Base-by-base conservation (phyloP, 2,329 filamentous ascomycete species). In the Seiridium cupressi region DNA sequence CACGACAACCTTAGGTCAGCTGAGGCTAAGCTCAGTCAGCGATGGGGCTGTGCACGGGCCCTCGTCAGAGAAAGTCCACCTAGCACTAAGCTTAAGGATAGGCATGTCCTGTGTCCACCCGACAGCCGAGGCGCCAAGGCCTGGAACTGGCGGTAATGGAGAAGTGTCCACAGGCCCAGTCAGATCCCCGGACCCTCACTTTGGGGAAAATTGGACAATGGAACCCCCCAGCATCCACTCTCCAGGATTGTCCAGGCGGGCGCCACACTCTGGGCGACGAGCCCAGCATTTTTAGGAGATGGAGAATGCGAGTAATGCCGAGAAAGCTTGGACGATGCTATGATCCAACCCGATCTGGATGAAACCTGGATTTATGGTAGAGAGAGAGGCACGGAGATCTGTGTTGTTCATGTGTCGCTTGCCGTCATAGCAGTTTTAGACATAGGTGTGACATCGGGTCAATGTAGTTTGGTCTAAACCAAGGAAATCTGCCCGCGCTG, bases 191-290 rank as follows among this genome's bases (percentile, higher is more conserved):
- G 51, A 55, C 51, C 51, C 18, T 32, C 51, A 35, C 31, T 38
- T 44, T 42, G 51, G 51, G 51, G 51, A 44, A 55, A 55, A 42
- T 32, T 13, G 36, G 51, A 32, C 35, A 32, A 32, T 42, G 31
- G 11, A 10, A 31, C 31, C 18, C 51, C 35, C 42, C 18, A 31
- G 51, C 51, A 32, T 18, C 36, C 51, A 44, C 46, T 42, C 51
- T 18, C 51, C 51, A 55, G 11, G 38, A 55, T 42, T 38, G 51
- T 38, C 51, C 51, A 55, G 51, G 9, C 51, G 51, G 51, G 51
- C 51, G 44, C 51, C 31, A 44, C 35, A 32, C 18, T 42, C 26
- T 10, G 36, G 31, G 38, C 36, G 13, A 44, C 8, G 8, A 5
- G 36, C 40, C 51, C n/a, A 44, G 49, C 26, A 53, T 11, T 53